Evolutionary conservation across 108 stramenopile species (phyloP), one percentile per base, ranked within the genome.

Genomic region (Conticribra guillardii): DNA sequence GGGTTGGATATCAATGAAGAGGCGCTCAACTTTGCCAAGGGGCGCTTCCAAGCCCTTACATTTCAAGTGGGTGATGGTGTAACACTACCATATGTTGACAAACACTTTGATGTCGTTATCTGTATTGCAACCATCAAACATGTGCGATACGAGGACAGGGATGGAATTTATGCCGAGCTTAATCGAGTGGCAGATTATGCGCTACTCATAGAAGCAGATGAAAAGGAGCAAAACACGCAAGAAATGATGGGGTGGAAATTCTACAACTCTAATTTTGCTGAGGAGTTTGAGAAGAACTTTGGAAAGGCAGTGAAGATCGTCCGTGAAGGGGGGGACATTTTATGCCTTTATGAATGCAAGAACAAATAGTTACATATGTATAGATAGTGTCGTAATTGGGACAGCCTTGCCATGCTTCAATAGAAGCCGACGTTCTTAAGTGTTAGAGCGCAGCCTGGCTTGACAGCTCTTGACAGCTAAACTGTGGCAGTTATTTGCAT

Each of bases 1-100:
- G 64, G 64, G 14, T 4, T 65, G 21, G 64, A 65, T 52, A 65
- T 65, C 23, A 65, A 65, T 37, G 64, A 65, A 4, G 64, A 50
- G 22, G 64, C 64, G 3, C 50, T 65, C 64, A 50, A 27, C 50
- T 5, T 5, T 50, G 47, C 64, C 11, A 49, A 52, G 23, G 21
- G 51, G 9, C 18, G 22, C 14, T 65, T 65, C n/a, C 64, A 47
- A 9, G 15, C 49, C 11, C 18, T 51, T n/a, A 15, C 15, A 11
- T 65, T 65, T 46, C 17, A 50, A 46, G 64, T 52, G 21, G 18
- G 64, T 24, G 64, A 65, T 31, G 64, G 64, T 16, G 4, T 65
- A 8, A 65, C 64, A 3, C 4, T 65, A 15, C 44, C 18, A 3
- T 65, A 52, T 46, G 34, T 19, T 14, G 64, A 65, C 51, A 65